phyloP scores from a whole-genome alignment of 306 rosid genomes.

The Biancaea sappan region DNA sequence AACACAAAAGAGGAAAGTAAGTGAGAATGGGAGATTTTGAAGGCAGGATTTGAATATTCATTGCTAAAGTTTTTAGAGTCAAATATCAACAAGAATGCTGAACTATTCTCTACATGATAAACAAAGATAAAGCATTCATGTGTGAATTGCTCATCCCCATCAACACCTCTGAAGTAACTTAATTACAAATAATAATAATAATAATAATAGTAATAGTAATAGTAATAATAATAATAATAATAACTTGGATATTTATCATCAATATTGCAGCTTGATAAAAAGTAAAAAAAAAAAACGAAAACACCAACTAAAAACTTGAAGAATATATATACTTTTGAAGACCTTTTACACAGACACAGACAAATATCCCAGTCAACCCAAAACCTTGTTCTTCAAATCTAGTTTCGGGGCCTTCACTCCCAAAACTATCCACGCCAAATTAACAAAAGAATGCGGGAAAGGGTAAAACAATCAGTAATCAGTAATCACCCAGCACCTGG shows the following conservation, averaged over 20 bases:
- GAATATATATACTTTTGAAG: conserved; percentile 54
- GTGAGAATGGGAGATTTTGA: background rate
- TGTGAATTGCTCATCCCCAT: conserved; percentile 39
- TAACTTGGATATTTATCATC: conserved; percentile 38
- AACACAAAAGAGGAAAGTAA: background rate
- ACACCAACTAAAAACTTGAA: conserved; percentile 54
- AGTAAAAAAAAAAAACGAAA: conserved; percentile 45
- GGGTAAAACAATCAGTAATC: conserved; percentile 36
- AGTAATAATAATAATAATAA: no score
- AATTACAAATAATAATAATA: conserved; percentile 60
- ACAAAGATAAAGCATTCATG: conserved; percentile 25
- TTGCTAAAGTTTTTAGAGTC: background rate
- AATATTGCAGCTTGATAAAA: conserved; percentile 40
- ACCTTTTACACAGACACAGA: conserved; percentile 47
- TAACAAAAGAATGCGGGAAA: conserved; percentile 50
- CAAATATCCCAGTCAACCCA: conserved; percentile 48
- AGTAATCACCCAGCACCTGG: conserved; percentile 38
- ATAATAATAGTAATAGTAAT: no score
- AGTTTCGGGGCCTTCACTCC: conserved; percentile 52
- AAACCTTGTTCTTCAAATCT: conserved; percentile 48
- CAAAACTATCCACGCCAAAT: conserved; percentile 44
- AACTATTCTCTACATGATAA: conserved; percentile 22
- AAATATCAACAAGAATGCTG: conserved; percentile 28
- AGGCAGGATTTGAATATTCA: conserved; percentile 24
- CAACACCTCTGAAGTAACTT: conserved; percentile 42